Percentiles rank a stretch among this genome's conserved stretches.
These are phyloP conservation scores for Annulohypoxylon truncatum DNA, from an alignment of 2,329 filamentous ascomycete genomes.

Conservation along the genomic window DNA sequence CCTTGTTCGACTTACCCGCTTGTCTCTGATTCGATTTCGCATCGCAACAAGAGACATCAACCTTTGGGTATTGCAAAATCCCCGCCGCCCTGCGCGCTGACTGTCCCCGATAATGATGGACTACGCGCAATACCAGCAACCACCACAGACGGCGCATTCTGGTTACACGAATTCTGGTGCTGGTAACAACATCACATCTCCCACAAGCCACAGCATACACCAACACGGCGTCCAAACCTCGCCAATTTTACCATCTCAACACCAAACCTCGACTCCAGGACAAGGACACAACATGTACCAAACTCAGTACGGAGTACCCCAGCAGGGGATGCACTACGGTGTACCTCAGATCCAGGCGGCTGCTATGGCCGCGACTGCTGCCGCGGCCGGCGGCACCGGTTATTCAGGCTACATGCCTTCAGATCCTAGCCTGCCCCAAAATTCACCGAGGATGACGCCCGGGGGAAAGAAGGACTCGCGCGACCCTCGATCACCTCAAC, in stretches of 20 bases:
- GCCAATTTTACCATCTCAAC: slow-evolving; percentile 82
- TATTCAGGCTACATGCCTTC: slow-evolving; percentile 78
- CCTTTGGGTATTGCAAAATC: slow-evolving; percentile 48
- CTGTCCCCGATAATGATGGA: slow-evolving; percentile 70
- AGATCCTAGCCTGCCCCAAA: slow-evolving; percentile 74
- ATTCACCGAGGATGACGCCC: slow-evolving; percentile 79
- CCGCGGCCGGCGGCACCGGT: slow-evolving; percentile 80
- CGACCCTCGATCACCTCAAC: slow-evolving; percentile 79
- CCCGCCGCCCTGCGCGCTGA: slow-evolving; percentile 45
- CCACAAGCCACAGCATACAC: slow-evolving; percentile 76
- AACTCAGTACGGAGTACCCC: slow-evolving; percentile 78
- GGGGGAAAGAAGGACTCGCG: slow-evolving; percentile 77
- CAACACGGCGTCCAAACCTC: slow-evolving; percentile 78
- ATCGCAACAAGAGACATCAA: slow-evolving; percentile 49
- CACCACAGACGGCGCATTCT: slow-evolving; percentile 73
- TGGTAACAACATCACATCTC: slow-evolving; percentile 75
- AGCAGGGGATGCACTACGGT: slow-evolving; percentile 82
- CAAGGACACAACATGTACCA: slow-evolving; percentile 83
- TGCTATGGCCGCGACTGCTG: slow-evolving; percentile 91
- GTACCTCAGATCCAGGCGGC: slow-evolving; percentile 88
- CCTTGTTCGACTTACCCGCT: slow-evolving; percentile 36
- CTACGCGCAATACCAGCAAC: slow-evolving; percentile 78
- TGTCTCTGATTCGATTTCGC: slow-evolving; percentile 44
- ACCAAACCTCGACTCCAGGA: slow-evolving; percentile 73
- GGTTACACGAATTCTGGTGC: slow-evolving; percentile 70